Percentiles rank a stretch among this genome's conserved stretches.
These are phyloP conservation scores for Fusarium ramigenum DNA, from an alignment of 2,329 filamentous ascomycete genomes.

Conservation along the genomic window DNA sequence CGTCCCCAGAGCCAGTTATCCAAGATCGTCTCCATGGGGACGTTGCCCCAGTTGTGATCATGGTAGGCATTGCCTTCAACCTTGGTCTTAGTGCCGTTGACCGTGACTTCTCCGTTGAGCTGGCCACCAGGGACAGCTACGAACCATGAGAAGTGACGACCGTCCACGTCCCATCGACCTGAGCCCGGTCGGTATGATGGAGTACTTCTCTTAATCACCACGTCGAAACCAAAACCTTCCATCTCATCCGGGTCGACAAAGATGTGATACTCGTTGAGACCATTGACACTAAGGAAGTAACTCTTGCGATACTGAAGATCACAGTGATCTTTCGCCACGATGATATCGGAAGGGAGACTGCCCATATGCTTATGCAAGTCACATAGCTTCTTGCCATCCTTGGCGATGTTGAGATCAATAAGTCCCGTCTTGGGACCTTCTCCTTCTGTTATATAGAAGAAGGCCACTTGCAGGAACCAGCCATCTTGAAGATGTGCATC, in stretches of 20 bases:
- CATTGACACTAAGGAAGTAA: not conserved
- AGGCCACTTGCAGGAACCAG: not conserved
- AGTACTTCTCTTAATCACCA: not conserved
- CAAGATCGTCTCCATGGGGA: not conserved
- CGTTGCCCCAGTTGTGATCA: not conserved
- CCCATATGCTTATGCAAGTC: not conserved
- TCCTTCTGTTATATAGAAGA: not conserved
- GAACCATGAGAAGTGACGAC: not conserved
- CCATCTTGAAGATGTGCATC: not conserved
- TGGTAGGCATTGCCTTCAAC: not conserved
- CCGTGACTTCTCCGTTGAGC: not conserved
- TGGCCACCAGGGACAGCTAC: not conserved
- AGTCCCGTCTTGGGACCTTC: not conserved
- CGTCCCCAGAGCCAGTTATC: not conserved
- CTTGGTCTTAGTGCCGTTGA: not conserved
- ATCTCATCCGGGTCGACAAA: not conserved
- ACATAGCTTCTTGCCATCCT: not conserved
- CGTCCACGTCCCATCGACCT: not conserved
- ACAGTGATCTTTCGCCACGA: not conserved
- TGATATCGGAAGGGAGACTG: not conserved
- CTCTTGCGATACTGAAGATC: not conserved
- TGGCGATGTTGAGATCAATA: not conserved
- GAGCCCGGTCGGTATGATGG: not conserved
- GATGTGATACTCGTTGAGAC: not conserved
- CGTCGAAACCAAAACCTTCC: not conserved